Conservation (phyloP, 2,329 filamentous ascomycete genomes). For the Talaromyces albobiverticillius region DNA sequence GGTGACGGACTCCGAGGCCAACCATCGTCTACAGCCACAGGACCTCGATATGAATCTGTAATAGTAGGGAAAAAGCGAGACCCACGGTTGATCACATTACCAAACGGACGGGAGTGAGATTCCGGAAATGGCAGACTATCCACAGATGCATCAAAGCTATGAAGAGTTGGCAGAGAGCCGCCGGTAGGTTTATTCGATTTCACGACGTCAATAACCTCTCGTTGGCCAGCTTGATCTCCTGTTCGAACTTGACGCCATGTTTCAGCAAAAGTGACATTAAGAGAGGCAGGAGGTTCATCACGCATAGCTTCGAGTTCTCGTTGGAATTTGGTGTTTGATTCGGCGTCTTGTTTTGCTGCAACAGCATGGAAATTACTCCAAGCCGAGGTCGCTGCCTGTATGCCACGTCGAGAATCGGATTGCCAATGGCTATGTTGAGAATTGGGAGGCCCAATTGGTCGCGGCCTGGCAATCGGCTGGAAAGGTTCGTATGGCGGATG, state of each 20-base stretch:
- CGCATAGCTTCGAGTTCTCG: slow-evolving; percentile 38
- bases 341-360: slow-evolving; percentile 38
- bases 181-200: slow-evolving; percentile 27
- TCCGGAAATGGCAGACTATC: slow-evolving; percentile 36
- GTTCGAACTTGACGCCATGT: slow-evolving; percentile 47
- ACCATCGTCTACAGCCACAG: slow-evolving; percentile 28
- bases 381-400: slow-evolving; percentile 28
- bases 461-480: slow-evolving; percentile 40
- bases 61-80: slow-evolving; percentile 49
- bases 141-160: slow-evolving; percentile 35
- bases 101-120: slow-evolving; percentile 30
- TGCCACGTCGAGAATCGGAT: slow-evolving; percentile 25
- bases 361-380: slow-evolving; percentile 46
- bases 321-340: slow-evolving; percentile 39
- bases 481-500: slow-evolving; percentile 37
- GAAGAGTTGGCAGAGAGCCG: slow-evolving; percentile 29
- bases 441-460: slow-evolving; percentile 47
- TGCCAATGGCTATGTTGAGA: slow-evolving; percentile 32
- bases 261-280: slow-evolving; percentile 40
- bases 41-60: slow-evolving; percentile 34
- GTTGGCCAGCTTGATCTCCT: slow-evolving; percentile 39
- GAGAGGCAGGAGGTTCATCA: slow-evolving; percentile 34
- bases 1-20: slow-evolving; percentile 45
- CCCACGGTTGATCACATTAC: slow-evolving; percentile 37
- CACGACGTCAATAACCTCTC: slow-evolving; percentile 37